Percentiles rank a stretch among this genome's conserved stretches.
phyloP scores from a whole-genome alignment of 495 filamentous ascomycete genomes.

The Aspergillus wentii region DNA sequence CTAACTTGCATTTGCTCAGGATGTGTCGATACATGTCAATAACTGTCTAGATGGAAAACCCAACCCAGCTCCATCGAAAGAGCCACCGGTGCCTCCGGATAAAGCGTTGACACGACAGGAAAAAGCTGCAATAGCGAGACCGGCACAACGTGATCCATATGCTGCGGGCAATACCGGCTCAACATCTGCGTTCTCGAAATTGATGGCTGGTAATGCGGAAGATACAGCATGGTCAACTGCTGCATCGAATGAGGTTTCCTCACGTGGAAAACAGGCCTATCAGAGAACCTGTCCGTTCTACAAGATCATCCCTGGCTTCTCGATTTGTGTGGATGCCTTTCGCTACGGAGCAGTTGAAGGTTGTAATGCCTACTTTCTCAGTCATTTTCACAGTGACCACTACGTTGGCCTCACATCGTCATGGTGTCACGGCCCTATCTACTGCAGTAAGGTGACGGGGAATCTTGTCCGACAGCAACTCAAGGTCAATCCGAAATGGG shows the following conservation, averaged over 20 bases:
- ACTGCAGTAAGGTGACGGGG: conserved; percentile 86
- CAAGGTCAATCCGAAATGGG: conserved; percentile 77
- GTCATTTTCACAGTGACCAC: conserved; percentile 97
- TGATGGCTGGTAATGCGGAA: conserved; percentile 89
- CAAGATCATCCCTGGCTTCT: conserved; percentile 90
- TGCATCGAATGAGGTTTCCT: conserved; percentile 69
- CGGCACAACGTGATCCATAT: conserved; percentile 73
- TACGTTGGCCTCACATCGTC: conserved; percentile 85
- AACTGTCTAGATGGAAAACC: conserved; percentile 82
- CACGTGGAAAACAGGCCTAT: conserved; percentile 85
- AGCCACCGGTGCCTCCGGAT: conserved; percentile 7
- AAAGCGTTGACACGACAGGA: conserved; percentile 51
- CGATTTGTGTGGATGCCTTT: conserved; percentile 93
- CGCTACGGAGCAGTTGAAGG: conserved; percentile 90
- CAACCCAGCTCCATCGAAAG: conserved; percentile 37
- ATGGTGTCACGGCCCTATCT: conserved; percentile 94
- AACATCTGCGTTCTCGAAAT: conserved; percentile 76
- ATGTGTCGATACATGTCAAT: conserved; percentile 74
- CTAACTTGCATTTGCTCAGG: no score
- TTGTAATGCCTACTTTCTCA: conserved; percentile 93
- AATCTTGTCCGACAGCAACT: conserved; percentile 86
- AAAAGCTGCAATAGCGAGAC: conserved; percentile 63
- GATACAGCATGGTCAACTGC: conserved; percentile 85
- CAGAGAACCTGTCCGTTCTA: conserved; percentile 94
- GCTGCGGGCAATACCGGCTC: conserved; percentile 34